A percentile compares a stretch with the other conserved stretches of the same genome.
phyloP scores from a whole-genome alignment of 2,329 filamentous ascomycete species.

The Leptographium flavum region DNA sequence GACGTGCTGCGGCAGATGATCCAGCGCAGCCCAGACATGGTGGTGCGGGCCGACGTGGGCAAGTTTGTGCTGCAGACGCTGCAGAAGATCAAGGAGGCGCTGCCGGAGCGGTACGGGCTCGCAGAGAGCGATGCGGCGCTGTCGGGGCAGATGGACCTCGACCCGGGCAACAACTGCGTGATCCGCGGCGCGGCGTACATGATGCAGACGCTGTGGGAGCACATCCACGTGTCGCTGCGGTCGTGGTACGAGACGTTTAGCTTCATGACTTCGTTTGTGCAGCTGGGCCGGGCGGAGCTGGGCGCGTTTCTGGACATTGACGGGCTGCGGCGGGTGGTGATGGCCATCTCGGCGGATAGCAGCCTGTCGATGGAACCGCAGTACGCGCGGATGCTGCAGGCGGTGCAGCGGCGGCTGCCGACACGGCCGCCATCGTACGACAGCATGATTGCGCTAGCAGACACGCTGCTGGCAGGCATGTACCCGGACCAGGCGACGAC shows the following conservation, averaged over 20 bases:
- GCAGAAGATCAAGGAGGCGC: constrained; percentile 31
- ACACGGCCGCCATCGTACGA: constrained; percentile 40
- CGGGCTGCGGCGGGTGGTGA: constrained; percentile 43
- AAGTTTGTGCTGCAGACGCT: constrained; percentile 39
- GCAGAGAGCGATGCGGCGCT: constrained; percentile 14
- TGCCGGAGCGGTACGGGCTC: constrained; percentile 32
- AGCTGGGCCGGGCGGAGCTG: constrained; percentile 44
- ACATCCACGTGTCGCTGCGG: constrained; percentile 45
- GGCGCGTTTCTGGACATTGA: constrained; percentile 43
- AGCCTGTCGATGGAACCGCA: constrained; percentile 34
- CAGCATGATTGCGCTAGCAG: constrained; percentile 34
- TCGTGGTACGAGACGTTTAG: constrained; percentile 69
- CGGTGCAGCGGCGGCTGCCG: constrained; percentile 33
- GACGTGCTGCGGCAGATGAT: constrained; percentile 50
- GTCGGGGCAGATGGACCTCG: constrained; percentile 6
- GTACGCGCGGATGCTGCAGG: constrained; percentile 38
- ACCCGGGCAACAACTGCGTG: constrained; percentile 11
- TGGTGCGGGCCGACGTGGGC: constrained; percentile 38
- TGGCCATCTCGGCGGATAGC: constrained; percentile 47
- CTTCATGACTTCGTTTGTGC: constrained; percentile 52
- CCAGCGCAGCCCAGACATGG: constrained; percentile 41
- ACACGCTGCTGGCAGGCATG: constrained; percentile 28
- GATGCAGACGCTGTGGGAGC: constrained; percentile 43
- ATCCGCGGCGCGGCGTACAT: constrained; percentile 27
- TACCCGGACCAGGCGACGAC: constrained; percentile 6